Conservation (phyloP, 2,329 filamentous ascomycete genomes). For the Apiospora hydei region DNA sequence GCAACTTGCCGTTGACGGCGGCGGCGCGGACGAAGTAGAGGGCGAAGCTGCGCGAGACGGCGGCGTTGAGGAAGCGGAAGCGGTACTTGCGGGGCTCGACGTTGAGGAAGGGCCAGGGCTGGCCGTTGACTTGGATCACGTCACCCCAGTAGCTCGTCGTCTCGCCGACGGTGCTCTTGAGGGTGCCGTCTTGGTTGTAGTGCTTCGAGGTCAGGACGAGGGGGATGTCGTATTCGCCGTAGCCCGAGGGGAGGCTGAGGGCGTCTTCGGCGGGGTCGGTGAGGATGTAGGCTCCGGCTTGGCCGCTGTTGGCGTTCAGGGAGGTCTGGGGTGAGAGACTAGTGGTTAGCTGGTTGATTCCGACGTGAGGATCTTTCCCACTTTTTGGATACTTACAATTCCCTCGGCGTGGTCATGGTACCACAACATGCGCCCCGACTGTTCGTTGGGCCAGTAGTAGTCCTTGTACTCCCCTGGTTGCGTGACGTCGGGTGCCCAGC, state of each 20-base stretch:
- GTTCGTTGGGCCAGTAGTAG: constrained; percentile 65
- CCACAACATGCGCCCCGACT: constrained; percentile 62
- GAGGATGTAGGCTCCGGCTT: constrained; percentile 63
- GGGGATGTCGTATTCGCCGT: constrained; percentile 61
- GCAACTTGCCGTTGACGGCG: constrained; percentile 41
- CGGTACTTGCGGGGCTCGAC: constrained; percentile 68
- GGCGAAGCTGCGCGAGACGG: constrained; percentile 55
- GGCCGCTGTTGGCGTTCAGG: constrained; percentile 63
- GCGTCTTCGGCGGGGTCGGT: constrained; percentile 56
- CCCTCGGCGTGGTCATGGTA: constrained; percentile 59
- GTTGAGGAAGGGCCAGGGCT: constrained; percentile 65
- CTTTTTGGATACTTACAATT: constrained; percentile 35
- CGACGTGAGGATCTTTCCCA: constrained; percentile 37
- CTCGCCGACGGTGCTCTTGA: constrained; percentile 54
- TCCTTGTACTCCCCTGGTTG: constrained; percentile 61
- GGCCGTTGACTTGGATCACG: constrained; percentile 64
- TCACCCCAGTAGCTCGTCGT: constrained; percentile 61
- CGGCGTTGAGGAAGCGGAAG: constrained; percentile 60
- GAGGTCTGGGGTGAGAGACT: constrained; percentile 48
- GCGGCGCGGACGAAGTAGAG: constrained; percentile 52
- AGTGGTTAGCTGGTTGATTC: background rate
- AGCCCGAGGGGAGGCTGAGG: constrained; percentile 55
- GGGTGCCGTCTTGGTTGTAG: constrained; percentile 58
- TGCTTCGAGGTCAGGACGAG: constrained; percentile 57
- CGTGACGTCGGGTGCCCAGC: constrained; percentile 62